These are phyloP conservation scores for Annulohypoxylon truncatum DNA, from an alignment of 2,329 filamentous ascomycete species.

Conservation along the genomic window DNA sequence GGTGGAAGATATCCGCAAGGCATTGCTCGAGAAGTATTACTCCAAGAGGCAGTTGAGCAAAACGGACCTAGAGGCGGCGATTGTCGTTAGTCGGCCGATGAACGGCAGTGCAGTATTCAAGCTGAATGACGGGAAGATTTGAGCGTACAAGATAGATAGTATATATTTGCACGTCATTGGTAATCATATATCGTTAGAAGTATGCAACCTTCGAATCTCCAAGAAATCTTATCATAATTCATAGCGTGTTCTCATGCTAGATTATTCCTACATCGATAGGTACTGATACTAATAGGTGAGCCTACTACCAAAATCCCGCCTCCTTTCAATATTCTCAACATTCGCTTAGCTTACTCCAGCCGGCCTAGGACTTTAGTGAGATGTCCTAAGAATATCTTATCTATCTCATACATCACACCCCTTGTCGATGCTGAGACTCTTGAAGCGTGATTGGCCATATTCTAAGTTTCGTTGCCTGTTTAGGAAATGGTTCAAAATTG, in stretches of 20 bases:
- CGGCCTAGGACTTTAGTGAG: background rate
- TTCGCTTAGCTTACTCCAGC: too few species aligned
- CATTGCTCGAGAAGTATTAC: conserved; percentile 87
- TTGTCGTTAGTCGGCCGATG: conserved; percentile 90
- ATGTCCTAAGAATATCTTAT: background rate
- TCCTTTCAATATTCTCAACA: too few species aligned
- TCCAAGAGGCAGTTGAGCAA: conserved; percentile 71
- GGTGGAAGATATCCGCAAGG: conserved; percentile 80
- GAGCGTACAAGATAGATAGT: conserved; percentile 10
- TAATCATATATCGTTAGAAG: conserved; percentile 1
- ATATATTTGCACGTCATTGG: conserved; percentile 11
- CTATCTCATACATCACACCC: background rate
- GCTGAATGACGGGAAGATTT: conserved; percentile 49
- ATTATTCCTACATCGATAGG: background rate
- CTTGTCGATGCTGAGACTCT: background rate
- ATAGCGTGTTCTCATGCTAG: background rate
- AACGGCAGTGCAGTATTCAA: conserved; percentile 72
- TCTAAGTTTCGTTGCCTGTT: conserved; percentile 15
- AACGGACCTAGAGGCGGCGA: conserved; percentile 80
- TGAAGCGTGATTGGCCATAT: conserved; percentile 25
- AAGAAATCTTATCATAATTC: background rate
- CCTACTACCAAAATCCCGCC: too few species aligned
- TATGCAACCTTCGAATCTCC: background rate
- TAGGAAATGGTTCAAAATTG: conserved; percentile 22
- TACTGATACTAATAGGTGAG: too few species aligned